Conservation (phyloP, 495 filamentous ascomycete genomes). For the Aspergillus bridgeri region DNA sequence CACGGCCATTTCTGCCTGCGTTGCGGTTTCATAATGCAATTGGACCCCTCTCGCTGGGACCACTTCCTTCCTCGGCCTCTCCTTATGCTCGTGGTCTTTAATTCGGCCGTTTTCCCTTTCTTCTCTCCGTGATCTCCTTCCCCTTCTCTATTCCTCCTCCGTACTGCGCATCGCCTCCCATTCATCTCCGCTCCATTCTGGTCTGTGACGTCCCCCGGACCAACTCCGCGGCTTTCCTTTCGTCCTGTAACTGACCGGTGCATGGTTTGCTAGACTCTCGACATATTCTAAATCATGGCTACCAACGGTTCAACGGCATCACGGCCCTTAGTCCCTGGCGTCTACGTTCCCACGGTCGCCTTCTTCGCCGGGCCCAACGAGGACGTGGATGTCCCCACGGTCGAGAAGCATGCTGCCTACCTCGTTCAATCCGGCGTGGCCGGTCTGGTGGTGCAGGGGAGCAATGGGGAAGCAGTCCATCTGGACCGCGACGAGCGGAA, state of each 20-base stretch:
- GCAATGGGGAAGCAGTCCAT: conserved; percentile 87
- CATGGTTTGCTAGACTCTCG: not conserved
- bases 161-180: not conserved
- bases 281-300: conserved; percentile 19
- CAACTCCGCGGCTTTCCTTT: not conserved
- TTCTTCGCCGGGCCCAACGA: conserved; percentile 59
- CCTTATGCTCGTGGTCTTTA: not conserved
- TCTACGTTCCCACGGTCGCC: conserved; percentile 69
- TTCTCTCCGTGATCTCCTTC: not conserved
- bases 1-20: not conserved
- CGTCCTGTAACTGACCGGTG: not conserved
- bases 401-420: conserved; percentile 71
- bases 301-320: conserved; percentile 19
- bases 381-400: conserved; percentile 64
- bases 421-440: conserved; percentile 78
- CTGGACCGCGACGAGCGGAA: conserved; percentile 68
- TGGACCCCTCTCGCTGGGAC: not conserved
- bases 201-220: conserved; percentile 1
- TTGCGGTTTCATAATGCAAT: not conserved
- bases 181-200: not conserved
- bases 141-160: not conserved
- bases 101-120: not conserved
- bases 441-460: conserved; percentile 81
- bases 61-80: not conserved
- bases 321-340: conserved; percentile 43